These are phyloP conservation scores for Cucumis cinereus DNA, from an alignment of 306 rosid genomes.

Conservation along the genomic window DNA sequence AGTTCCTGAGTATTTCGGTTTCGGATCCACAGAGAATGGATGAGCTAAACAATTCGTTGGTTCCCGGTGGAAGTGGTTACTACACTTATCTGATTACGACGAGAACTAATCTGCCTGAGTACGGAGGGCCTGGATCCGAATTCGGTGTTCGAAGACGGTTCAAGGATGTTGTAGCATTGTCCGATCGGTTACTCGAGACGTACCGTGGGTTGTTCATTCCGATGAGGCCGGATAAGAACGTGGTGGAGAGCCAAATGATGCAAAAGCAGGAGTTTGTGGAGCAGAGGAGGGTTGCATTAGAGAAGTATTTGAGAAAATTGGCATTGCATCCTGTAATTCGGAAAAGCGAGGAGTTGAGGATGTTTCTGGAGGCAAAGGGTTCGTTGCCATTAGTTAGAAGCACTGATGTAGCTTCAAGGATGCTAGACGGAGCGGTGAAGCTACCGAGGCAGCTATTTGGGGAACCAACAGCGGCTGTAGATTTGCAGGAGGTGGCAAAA, in stretches of 20 bases:
- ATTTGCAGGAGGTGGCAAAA: constrained; percentile 14
- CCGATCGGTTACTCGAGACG: constrained; percentile 28
- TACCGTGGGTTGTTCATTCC: constrained; percentile 31
- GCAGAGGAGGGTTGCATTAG: constrained; percentile 28
- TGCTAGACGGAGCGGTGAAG: constrained; percentile 26
- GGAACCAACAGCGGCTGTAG: constrained; percentile 5
- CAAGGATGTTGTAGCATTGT: constrained; percentile 35
- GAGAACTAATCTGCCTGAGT: constrained; percentile 22
- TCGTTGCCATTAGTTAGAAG: constrained; percentile 19
- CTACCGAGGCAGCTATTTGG: constrained; percentile 22
- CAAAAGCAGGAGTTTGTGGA: constrained; percentile 32
- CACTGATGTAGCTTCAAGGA: constrained; percentile 20
- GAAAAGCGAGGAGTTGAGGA: constrained; percentile 25
- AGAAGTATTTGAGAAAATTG: constrained; percentile 27
- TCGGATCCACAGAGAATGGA: constrained; percentile 30
- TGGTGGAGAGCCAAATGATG: constrained; percentile 34
- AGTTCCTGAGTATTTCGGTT: constrained; percentile 47
- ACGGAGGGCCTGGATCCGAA: constrained; percentile 34
- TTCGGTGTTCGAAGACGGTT: constrained; percentile 33
- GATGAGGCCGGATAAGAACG: constrained; percentile 32
- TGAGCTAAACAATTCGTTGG: constrained; percentile 22
- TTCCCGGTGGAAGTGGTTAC: constrained; percentile 26
- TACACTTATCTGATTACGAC: constrained; percentile 30
- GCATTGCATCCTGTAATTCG: constrained; percentile 26
- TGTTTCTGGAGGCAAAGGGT: constrained; percentile 20